These are phyloP conservation scores for Rutstroemia sydowiana DNA, from an alignment of 2,329 filamentous ascomycete genomes.

Conservation along the genomic window DNA sequence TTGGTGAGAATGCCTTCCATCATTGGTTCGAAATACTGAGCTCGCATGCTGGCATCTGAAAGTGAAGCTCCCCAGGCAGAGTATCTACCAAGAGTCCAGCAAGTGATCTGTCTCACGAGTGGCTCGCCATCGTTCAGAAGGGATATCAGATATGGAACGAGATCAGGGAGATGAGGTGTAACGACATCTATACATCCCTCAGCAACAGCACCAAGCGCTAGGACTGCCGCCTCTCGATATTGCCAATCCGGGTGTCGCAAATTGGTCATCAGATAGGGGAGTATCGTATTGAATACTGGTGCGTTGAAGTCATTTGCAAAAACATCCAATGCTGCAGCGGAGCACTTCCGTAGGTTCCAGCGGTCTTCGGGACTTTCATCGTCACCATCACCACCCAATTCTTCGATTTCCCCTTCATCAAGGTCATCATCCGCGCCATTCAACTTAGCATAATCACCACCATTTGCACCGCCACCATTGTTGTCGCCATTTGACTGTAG, in stretches of 20 bases:
- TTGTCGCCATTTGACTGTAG: slow-evolving; percentile 36
- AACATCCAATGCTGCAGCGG: slow-evolving; percentile 87
- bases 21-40: slow-evolving; percentile 83
- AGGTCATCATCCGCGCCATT: slow-evolving; percentile 50
- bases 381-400: slow-evolving; percentile 65
- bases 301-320: slow-evolving; percentile 86
- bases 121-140: slow-evolving; percentile 79
- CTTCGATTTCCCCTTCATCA: slow-evolving; percentile 82
- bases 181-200: slow-evolving; percentile 91
- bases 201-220: slow-evolving; percentile 88
- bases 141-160: slow-evolving; percentile 84
- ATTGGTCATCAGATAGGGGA: slow-evolving; percentile 88
- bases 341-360: slow-evolving; percentile 96
- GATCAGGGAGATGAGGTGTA: slow-evolving; percentile 79
- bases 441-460: slow-evolving; percentile 48
- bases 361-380: slow-evolving; percentile 78
- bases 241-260: slow-evolving; percentile 86
- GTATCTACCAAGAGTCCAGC: slow-evolving; percentile 93
- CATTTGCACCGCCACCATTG: slow-evolving; percentile 46
- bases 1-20: slow-evolving; percentile 92
- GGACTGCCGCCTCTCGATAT: slow-evolving; percentile 84
- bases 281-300: slow-evolving; percentile 81
- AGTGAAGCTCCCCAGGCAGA: slow-evolving; percentile 85
- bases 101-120: slow-evolving; percentile 92
- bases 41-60: slow-evolving; percentile 56